These are phyloP conservation scores for Verticillium longisporum DNA, from an alignment of 2,329 filamentous ascomycete species.

Conservation along the genomic window DNA sequence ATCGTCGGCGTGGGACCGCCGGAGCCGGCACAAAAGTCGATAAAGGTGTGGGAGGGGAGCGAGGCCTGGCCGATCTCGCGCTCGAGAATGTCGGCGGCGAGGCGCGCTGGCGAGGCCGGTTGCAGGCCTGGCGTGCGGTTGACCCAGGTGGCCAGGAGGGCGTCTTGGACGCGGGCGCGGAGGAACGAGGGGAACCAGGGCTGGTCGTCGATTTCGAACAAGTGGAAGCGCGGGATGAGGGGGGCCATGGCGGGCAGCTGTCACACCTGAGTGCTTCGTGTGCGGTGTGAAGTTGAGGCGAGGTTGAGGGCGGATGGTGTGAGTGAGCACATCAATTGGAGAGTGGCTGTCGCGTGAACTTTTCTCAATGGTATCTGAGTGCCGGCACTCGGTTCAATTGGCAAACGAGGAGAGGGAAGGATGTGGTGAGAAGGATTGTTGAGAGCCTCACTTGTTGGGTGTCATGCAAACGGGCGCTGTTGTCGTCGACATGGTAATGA, in stretches of 20 bases:
- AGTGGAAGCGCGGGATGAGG: conserved; percentile 51
- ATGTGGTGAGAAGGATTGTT: neutral
- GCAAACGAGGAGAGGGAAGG: no score
- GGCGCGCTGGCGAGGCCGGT: conserved; percentile 46
- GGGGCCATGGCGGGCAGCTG: conserved; percentile 31
- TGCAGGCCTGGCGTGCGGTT: conserved; percentile 52
- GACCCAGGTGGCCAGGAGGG: conserved; percentile 58
- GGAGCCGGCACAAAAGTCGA: conserved; percentile 71
- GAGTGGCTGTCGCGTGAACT: no score
- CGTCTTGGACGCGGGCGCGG: conserved; percentile 57
- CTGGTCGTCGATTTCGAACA: conserved; percentile 64
- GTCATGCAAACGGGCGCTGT: no score
- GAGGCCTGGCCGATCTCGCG: conserved; percentile 35
- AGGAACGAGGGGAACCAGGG: conserved; percentile 61
- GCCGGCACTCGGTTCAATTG: no score
- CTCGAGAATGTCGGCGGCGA: conserved; percentile 52
- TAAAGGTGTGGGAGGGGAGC: conserved; percentile 51
- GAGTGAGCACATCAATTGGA: no score
- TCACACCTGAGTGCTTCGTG: neutral
- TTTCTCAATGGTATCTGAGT: no score
- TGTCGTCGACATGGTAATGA: neutral
- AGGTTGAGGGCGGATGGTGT: neutral
- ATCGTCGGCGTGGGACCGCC: conserved; percentile 64
- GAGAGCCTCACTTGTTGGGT: neutral
- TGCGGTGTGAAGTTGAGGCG: neutral